Conservation (phyloP, 495 filamentous ascomycete species). For the Lasiosphaeris hirsuta region DNA sequence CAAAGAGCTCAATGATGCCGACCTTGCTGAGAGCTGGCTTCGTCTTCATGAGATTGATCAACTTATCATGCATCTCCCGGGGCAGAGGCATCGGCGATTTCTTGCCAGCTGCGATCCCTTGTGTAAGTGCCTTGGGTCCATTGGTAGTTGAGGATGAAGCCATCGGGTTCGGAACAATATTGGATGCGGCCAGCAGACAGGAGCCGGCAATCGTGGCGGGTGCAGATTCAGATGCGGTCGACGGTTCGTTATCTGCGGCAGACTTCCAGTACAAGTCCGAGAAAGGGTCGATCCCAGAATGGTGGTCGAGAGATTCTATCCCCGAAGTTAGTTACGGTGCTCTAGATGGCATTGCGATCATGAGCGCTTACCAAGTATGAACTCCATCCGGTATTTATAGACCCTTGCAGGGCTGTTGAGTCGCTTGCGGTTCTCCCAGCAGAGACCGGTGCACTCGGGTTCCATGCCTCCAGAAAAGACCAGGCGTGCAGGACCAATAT, state of each 20-base stretch:
- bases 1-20: slow-evolving; percentile 29
- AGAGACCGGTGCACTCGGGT: slow-evolving; percentile 72
- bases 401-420: slow-evolving; percentile 41
- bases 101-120: slow-evolving; percentile 15
- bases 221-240: background rate
- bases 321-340: background rate
- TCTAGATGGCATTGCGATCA: slow-evolving; percentile 9
- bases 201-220: background rate
- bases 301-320: slow-evolving; percentile 35
- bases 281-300: slow-evolving; percentile 75
- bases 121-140: background rate
- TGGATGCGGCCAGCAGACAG: background rate
- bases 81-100: slow-evolving; percentile 21
- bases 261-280: slow-evolving; percentile 74
- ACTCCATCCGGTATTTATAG: slow-evolving; percentile 63
- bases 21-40: slow-evolving; percentile 29
- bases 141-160: background rate
- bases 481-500: slow-evolving; percentile 41
- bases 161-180: background rate
- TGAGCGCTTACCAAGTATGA: slow-evolving; percentile 61
- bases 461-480: slow-evolving; percentile 62
- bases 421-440: slow-evolving; percentile 64
- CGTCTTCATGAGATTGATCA: slow-evolving; percentile 22
- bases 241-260: slow-evolving; percentile 17
- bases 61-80: slow-evolving; percentile 19